Base-by-base conservation (phyloP, 352 stramenopile species). In the Pythium periplocum region DNA sequence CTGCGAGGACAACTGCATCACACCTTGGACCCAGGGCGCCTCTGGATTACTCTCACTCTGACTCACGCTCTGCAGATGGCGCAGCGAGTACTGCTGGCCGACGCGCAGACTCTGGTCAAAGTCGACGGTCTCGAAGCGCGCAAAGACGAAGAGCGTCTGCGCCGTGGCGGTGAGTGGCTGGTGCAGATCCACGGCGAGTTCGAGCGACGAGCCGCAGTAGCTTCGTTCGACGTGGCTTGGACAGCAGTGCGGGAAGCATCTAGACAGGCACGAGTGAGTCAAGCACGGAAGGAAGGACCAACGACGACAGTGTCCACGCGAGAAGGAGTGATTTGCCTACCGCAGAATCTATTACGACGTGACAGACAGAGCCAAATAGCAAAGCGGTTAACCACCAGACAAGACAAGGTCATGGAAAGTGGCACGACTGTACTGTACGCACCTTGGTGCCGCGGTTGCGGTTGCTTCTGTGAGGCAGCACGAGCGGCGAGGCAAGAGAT, bases 401-500 rank as follows among this genome's bases (percentile, higher is more conserved):
- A 42, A 8, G 38, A 42, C 12, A 12, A 12, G 12, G 38, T 12
- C 7, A 8, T 12, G 38, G 38, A 12, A 42, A 42, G 38, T 42
- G 12, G 38, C 38, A 43, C 41, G 3, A 54, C 47, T 46, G 17
- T 8, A 11, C 44, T 6, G 50, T 7, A n/a, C 59, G 48, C 26
- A 76, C 61, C 66, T 78, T 78, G 8, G 64, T 75, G 26, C 69
- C 69, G 44, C 67, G 66, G 48, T 73, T 78, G 34, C 69, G 66
- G 44, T 78, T 78, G 57, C 69, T 78, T 53, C 69, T 76, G 17
- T 26, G 17, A 26, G 17, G 17, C 17, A 26, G 17, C 17, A 26
- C 17, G 17, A 26, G 17, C 17, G 17, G 17, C 17, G 17, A 26
- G 17, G 17, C 17, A 26, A 26, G 17, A 26, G 17, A 26, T 26